A percentile compares a stretch with the other conserved stretches of the same genome.
Conservation (phyloP, 345 rosid species). For the Eucalyptus pauciflora region DNA sequence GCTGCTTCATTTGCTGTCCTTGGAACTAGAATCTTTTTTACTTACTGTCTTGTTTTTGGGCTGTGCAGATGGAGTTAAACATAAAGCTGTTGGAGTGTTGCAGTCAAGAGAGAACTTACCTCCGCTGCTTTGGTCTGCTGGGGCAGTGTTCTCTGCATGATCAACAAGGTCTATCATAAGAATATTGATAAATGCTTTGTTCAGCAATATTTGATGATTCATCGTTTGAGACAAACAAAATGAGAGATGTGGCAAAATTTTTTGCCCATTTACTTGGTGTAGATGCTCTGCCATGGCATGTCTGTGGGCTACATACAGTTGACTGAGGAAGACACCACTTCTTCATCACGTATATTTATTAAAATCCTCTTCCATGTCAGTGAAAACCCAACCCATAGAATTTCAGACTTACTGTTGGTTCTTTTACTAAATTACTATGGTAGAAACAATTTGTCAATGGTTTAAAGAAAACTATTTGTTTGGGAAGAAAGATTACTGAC, state of each 20-base stretch:
- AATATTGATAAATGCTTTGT: conserved; percentile 89
- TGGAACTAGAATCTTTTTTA: background rate
- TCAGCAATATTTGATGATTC: conserved; percentile 92
- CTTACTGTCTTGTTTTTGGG: background rate
- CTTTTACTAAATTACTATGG: background rate
- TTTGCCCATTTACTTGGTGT: conserved; percentile 91
- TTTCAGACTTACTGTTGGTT: background rate
- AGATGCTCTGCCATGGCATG: conserved; percentile 71
- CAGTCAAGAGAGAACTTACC: conserved; percentile 20
- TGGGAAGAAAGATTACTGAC: background rate
- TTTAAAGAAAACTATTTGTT: background rate
- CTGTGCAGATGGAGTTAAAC: conserved; percentile 80
- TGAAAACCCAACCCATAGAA: background rate
- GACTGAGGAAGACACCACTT: conserved; percentile 90
- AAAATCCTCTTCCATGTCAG: conserved; percentile 92
- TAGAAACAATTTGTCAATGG: background rate
- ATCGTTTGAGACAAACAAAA: conserved; percentile 76
- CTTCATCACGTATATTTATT: conserved; percentile 83
- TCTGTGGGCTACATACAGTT: conserved; percentile 61
- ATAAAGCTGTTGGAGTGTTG: conserved; percentile 92
- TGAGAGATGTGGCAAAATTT: conserved; percentile 76
- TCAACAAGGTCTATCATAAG: conserved; percentile 78
- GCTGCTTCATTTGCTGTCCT: background rate
- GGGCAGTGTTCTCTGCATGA: conserved; percentile 90
- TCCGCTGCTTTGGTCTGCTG: conserved; percentile 65